Evolutionary conservation across 2,329 filamentous ascomycete genomes (phyloP).

Genomic region (Epichloe hybrida): DNA sequence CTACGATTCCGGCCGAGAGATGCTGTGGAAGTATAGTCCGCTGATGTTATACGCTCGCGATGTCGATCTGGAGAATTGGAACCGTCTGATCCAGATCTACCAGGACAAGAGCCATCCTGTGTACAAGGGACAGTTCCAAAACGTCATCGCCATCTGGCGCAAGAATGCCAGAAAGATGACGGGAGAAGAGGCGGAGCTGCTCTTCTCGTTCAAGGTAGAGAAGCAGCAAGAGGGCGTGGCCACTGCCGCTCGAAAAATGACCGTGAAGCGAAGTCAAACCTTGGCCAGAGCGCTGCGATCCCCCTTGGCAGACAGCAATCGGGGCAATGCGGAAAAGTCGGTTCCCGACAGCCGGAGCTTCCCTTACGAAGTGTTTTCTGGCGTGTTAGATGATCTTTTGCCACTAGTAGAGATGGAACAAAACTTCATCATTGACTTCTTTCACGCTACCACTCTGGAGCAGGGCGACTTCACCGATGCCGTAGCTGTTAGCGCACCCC

Average conservation of each 20-base stretch:
- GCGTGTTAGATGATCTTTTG: constrained; percentile 67
- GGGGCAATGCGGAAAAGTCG: constrained; percentile 38
- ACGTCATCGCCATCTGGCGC: constrained; percentile 67
- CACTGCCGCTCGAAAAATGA: constrained; percentile 72
- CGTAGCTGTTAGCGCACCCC: constrained; percentile 51
- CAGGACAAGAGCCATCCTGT: constrained; percentile 61
- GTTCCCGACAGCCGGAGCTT: constrained; percentile 51
- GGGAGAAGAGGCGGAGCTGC: constrained; percentile 65
- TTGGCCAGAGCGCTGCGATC: constrained; percentile 60
- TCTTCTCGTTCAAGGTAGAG: constrained; percentile 76
- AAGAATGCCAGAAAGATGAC: constrained; percentile 60
- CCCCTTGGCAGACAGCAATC: constrained; percentile 45
- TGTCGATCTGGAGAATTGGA: constrained; percentile 71
- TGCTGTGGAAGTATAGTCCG: constrained; percentile 79
- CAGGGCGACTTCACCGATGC: constrained; percentile 73
- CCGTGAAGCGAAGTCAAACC: constrained; percentile 87
- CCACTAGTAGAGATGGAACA: constrained; percentile 85
- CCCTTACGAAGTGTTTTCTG: constrained; percentile 70
- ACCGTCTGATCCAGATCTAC: constrained; percentile 65
- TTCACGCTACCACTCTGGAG: constrained; percentile 80
- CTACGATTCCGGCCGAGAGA: constrained; percentile 56
- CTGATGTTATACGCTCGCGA: constrained; percentile 81
- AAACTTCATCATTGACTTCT: constrained; percentile 94
- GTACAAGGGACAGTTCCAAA: constrained; percentile 72
- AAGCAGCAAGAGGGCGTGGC: constrained; percentile 73